These are phyloP conservation scores for Cytospora piceae DNA, from an alignment of 2,329 filamentous ascomycete genomes.

Conservation along the genomic window DNA sequence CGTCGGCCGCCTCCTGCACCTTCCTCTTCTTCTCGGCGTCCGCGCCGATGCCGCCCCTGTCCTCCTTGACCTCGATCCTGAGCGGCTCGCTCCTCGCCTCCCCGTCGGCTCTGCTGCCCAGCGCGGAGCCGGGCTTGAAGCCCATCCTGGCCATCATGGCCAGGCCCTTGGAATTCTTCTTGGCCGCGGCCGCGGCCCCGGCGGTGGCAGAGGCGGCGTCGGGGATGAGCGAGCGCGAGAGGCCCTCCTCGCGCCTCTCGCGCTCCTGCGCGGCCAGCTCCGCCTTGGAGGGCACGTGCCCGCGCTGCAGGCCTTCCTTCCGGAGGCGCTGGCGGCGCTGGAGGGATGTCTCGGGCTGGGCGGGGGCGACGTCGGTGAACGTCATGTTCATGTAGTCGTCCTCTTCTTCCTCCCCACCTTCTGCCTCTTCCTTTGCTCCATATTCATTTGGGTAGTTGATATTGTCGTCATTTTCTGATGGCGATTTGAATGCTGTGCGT, in stretches of 20 bases:
- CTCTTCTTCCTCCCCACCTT: slow-evolving; percentile 65
- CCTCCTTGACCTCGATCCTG: slow-evolving; percentile 74
- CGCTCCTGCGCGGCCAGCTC: slow-evolving; percentile 78
- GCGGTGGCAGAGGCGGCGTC: slow-evolving; percentile 38
- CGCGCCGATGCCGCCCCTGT: slow-evolving; percentile 80
- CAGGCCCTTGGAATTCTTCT: slow-evolving; percentile 82
- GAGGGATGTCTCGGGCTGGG: slow-evolving; percentile 52
- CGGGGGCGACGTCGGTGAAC: slow-evolving; percentile 68
- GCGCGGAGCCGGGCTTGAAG: slow-evolving; percentile 73
- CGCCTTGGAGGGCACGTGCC: slow-evolving; percentile 76
- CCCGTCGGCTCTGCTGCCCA: slow-evolving; percentile 59
- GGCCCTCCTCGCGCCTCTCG: slow-evolving; percentile 72
- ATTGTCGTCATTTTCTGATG: background rate
- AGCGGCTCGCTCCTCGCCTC: slow-evolving; percentile 67
- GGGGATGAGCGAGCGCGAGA: slow-evolving; percentile 74
- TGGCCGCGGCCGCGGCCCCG: slow-evolving; percentile 34
- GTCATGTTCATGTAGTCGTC: slow-evolving; percentile 99
- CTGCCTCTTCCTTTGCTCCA: background rate
- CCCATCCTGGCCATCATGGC: slow-evolving; percentile 98
- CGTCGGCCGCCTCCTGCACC: slow-evolving; percentile 63
- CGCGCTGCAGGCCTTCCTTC: slow-evolving; percentile 69
- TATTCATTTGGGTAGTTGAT: background rate
- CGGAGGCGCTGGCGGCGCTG: slow-evolving; percentile 58
- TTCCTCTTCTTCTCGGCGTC: slow-evolving; percentile 84
- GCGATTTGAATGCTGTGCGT: background rate